Base-by-base conservation (phyloP, 1,139 yeast genomes). In the Candida glucosophila region DNA sequence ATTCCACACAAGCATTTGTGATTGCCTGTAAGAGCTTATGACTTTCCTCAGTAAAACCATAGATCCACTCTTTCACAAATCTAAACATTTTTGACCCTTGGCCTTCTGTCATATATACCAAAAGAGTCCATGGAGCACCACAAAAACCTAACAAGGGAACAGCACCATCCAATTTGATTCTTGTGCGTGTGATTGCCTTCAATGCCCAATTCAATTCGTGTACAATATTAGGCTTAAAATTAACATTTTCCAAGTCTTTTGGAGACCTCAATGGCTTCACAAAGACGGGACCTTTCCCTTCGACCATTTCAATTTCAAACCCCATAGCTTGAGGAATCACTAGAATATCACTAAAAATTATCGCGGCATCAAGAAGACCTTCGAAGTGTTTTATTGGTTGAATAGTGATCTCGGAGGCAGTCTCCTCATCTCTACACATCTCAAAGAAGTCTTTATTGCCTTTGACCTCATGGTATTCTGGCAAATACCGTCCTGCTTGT, bases 251-350 rank as follows among this genome's bases (percentile, higher is more conserved):
- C 38, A 88, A 58, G 42, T 86, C 95, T 26, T 63, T 66, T 4
- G 83, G 83, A 2, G 58, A 58, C 49, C 97, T 73, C 41, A 90
- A 62, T 10, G 98, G 99, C 26, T 75, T 76, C 1, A 85, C 88
- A 52, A 90, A 90, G 26, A 79, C 82, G 2, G 99, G 99, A 1
- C 99, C 99, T 35, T 79, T 78, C 26, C 94, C 93, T 35, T 90
- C 98, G 22, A 83, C 62, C 95, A 90, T 90, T 46, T 82, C 78
- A 22, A 90, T 95, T 30, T 73, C 77, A 79, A 88, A 83, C 12
- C 98, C 98, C 88, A 90, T 80, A 5, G 97, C 98, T 57, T 90
- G 98, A 3, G 99, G 99, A 30, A 90, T 81, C 22, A 90, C 98
- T 34, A 90, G 66, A 41, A 90, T 90, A 52, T 90, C 99, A 46